Evolutionary conservation across 163 green algal species (phyloP).

Genomic region (Volvox carteri): DNA sequence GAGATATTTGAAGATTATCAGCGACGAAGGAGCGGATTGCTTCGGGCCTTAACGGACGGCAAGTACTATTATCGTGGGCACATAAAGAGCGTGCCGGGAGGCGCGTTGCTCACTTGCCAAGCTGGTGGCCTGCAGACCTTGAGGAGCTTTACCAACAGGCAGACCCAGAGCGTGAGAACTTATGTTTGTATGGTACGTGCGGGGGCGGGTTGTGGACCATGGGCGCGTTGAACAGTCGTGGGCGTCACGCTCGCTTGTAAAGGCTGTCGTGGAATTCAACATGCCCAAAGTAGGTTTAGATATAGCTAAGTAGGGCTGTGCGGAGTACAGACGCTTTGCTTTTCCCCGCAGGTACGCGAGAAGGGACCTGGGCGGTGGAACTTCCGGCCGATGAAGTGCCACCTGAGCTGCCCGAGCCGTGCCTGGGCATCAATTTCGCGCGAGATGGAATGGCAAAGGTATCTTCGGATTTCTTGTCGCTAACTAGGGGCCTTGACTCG

Average conservation of each 20-base stretch:
- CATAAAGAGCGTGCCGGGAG: background rate
- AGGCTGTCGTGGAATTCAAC: background rate
- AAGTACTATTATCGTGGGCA: constrained; percentile 2
- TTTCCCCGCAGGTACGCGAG: constrained; percentile 79
- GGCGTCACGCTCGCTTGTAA: background rate
- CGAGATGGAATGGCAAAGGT: constrained; percentile 84
- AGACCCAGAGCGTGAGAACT: constrained; percentile 95
- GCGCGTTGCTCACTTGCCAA: background rate
- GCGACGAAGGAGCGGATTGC: constrained; percentile 77
- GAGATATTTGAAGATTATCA: constrained; percentile 88
- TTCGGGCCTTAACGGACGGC: constrained; percentile 89
- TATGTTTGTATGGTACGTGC: constrained; percentile 92
- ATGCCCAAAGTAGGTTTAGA: background rate
- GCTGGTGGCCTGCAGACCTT: constrained; percentile 75
- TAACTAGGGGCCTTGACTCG: constrained; percentile 18
- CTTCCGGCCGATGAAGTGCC: constrained; percentile 98
- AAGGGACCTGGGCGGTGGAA: constrained; percentile 93
- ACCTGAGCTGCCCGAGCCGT: constrained; percentile 97
- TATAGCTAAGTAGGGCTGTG: background rate
- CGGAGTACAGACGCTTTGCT: background rate
- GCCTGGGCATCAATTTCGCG: constrained; percentile 98
- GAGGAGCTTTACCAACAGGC: constrained; percentile 87
- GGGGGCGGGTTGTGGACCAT: background rate
- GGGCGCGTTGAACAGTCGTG: constrained; percentile 1
- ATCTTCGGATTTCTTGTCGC: background rate